Base-by-base conservation (phyloP, 345 rosid species). In the Eutrema yunnanense region DNA sequence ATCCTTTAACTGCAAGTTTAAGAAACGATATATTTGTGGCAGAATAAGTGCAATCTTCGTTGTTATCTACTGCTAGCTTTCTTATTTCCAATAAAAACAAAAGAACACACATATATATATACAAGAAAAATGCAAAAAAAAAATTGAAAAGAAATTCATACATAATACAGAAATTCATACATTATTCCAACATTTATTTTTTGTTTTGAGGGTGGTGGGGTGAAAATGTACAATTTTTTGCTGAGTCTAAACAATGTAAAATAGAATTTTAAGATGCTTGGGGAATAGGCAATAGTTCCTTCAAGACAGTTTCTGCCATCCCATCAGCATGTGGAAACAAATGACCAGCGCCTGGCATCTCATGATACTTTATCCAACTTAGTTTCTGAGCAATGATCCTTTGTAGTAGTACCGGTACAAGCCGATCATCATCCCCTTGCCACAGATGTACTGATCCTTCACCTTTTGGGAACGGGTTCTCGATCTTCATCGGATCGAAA, bases 391-490 rank as follows among this genome's bases (percentile, higher is more conserved):
- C 78, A 30, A 86, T 77, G 76, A 76, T 81, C 53, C 87, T 79
- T 52, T 86, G 89, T 73, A 88, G 75, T 9, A 54, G 76, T 29
- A 80, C 66, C 2, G 95, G 87, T 26, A 85, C 85, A 0, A 88
- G 67, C 46, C 66, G 12, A 73, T 88, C 95, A 52, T 87, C 82
- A 8, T 84, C 84, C 1, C 91, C 95, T 36, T 86, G 95, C 95
- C 88, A 86, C 40, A 86, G 29, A 40, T 89, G 90, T 13, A 86
- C 82, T 0, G 74, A 81, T 9, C 87, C 83, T 64, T 81, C 83
- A 16, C 66, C 71, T 7, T 85, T 81, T 0, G 88, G 87, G 59
- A 84, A 86, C 9, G 88, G 80, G 19, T 80, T 86, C 59, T 81
- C 81, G 13, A 88, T 43, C 53, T 77, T 82, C 76, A 81, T 79